Evolutionary conservation across 2,329 filamentous ascomycete species (phyloP).

Genomic region (Sphaerulina musiva): DNA sequence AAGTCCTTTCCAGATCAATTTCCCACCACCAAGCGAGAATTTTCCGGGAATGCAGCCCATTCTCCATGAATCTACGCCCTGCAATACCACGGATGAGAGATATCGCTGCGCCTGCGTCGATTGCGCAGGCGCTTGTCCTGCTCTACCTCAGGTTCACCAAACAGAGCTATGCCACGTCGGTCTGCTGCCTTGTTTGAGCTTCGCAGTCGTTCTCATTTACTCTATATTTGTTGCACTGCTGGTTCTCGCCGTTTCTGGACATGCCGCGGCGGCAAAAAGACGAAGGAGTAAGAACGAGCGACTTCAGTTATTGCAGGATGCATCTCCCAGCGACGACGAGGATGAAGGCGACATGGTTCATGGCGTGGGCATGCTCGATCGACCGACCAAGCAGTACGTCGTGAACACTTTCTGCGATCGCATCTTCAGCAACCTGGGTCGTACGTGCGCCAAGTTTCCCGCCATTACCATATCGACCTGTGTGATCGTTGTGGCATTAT

Average conservation of each 20-base stretch:
- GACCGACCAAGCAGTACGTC: slow-evolving; percentile 70
- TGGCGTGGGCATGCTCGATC: slow-evolving; percentile 68
- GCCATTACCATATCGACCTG: slow-evolving; percentile 72
- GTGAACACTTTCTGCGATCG: slow-evolving; percentile 77
- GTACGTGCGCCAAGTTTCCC: slow-evolving; percentile 74
- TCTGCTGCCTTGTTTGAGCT: slow-evolving; percentile 83
- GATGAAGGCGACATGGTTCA: slow-evolving; percentile 82
- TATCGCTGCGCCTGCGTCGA: slow-evolving; percentile 93
- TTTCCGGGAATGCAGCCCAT: slow-evolving; percentile 66
- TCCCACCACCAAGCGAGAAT: slow-evolving; percentile 56
- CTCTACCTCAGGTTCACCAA: slow-evolving; percentile 67
- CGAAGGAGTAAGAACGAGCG: slow-evolving; percentile 70
- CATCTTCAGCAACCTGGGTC: slow-evolving; percentile 73
- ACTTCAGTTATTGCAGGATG: slow-evolving; percentile 78
- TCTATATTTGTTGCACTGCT: slow-evolving; percentile 64
- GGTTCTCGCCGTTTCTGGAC: slow-evolving; percentile 60
- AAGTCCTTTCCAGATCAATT: slow-evolving; percentile 98
- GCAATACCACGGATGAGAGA: slow-evolving; percentile 78
- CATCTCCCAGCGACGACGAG: slow-evolving; percentile 80
- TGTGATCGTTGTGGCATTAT: slow-evolving; percentile 64
- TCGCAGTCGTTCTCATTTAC: slow-evolving; percentile 84
- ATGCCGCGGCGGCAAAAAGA: slow-evolving; percentile 69
- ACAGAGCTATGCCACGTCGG: slow-evolving; percentile 73
- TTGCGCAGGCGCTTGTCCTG: slow-evolving; percentile 78
- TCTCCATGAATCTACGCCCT: slow-evolving; percentile 70